phyloP scores from a whole-genome alignment of 179 eudicot genomes.

The Beta lomatogona region DNA sequence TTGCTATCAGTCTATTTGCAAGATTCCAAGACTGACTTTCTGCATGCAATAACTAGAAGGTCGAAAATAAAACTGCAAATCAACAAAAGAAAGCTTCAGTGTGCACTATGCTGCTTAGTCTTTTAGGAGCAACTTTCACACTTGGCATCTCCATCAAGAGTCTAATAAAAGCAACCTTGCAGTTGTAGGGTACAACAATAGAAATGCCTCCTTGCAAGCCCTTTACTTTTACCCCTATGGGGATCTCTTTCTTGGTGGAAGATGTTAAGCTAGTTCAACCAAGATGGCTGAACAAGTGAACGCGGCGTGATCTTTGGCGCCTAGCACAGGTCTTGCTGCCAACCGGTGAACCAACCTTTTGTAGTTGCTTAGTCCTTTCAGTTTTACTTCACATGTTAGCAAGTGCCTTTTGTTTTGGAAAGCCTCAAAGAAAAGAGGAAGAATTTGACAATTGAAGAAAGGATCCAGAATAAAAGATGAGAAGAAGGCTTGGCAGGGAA shows the following conservation, averaged over 20 bases:
- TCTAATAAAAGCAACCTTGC: too few relatives aligned
- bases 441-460: neutral
- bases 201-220: neutral
- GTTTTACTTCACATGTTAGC: too few relatives aligned
- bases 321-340: neutral
- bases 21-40: neutral
- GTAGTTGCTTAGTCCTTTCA: too few relatives aligned
- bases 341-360: too few relatives aligned
- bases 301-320: neutral
- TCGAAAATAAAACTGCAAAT: neutral
- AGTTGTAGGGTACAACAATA: too few relatives aligned
- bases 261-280: neutral
- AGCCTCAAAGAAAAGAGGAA: slow-evolving; percentile 6
- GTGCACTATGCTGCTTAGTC: too few relatives aligned
- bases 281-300: neutral
- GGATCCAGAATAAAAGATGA: neutral
- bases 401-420: too few relatives aligned
- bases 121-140: too few relatives aligned
- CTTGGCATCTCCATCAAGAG: too few relatives aligned
- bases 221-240: neutral
- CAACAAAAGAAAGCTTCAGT: neutral
- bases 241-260: neutral
- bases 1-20: neutral
- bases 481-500: too few relatives aligned
- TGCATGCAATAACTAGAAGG: neutral